Evolutionary conservation across 768 basidiomycete species (phyloP).

Genomic region (Pulveroboletus frians): DNA sequence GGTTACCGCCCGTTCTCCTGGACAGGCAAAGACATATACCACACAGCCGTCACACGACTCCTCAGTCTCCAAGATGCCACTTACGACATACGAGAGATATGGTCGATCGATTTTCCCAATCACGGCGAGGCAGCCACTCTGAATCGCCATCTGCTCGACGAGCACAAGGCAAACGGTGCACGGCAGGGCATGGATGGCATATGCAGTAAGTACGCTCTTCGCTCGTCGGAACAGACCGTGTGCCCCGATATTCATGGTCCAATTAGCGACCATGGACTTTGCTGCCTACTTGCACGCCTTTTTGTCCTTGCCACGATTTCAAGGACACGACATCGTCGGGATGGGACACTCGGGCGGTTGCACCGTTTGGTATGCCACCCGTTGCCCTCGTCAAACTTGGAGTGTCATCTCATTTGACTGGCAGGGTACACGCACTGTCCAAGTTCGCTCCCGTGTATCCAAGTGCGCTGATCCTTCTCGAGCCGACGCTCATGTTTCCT

Average conservation of each 20-base stretch:
- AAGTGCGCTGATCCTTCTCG: slow-evolving; percentile 22
- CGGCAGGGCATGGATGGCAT: slow-evolving; percentile 4
- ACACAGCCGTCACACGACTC: slow-evolving; percentile 15
- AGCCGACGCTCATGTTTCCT: slow-evolving; percentile 32
- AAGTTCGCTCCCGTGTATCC: slow-evolving; percentile 11
- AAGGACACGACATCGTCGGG: slow-evolving; percentile 20
- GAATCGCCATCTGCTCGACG: slow-evolving; percentile 27
- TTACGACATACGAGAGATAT: slow-evolving; percentile 28
- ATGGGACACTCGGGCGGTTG: slow-evolving; percentile 28
- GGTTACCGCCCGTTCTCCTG: background rate
- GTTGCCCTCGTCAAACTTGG: background rate
- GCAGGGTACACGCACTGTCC: slow-evolving; percentile 20
- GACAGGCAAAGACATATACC: slow-evolving; percentile 29
- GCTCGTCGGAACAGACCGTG: background rate
- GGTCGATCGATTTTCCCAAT: slow-evolving; percentile 34
- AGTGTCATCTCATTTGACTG: background rate
- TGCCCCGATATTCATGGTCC: background rate
- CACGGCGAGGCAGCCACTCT: slow-evolving; percentile 32
- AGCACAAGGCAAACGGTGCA: slow-evolving; percentile 13
- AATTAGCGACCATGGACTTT: slow-evolving; percentile 21
- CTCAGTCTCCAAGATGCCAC: slow-evolving; percentile 12
- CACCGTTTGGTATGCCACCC: slow-evolving; percentile 21
- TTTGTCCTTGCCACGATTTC: slow-evolving; percentile 20
- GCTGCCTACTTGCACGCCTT: slow-evolving; percentile 24
- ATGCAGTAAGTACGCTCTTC: slow-evolving; percentile 18